phyloP scores from a whole-genome alignment of 257 asterid species.

The Ballota nigra region DNA sequence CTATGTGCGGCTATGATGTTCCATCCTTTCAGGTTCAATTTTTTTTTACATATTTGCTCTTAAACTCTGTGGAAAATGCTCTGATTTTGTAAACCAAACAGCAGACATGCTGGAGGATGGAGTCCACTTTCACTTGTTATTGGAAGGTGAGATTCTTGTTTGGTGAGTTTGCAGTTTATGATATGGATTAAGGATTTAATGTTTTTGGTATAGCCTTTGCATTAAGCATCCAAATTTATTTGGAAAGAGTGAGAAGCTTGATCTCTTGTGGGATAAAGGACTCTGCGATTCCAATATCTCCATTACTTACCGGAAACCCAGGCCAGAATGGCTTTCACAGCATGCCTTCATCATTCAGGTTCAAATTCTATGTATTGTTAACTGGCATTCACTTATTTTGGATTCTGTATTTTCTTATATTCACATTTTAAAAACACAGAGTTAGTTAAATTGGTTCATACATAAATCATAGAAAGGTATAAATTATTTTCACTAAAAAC shows the following conservation, averaged over 20 bases:
- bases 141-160: constrained; percentile 91
- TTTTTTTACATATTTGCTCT: background rate
- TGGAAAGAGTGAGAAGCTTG: constrained; percentile 97
- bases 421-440: background rate
- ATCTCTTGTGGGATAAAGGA: constrained; percentile 91
- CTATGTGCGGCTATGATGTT: constrained; percentile 83
- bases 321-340: constrained; percentile 88
- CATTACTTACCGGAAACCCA: constrained; percentile 82
- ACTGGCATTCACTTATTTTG: background rate
- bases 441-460: no score
- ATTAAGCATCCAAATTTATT: constrained; percentile 92
- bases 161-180: no score
- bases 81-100: constrained; percentile 26
- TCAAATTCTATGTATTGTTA: background rate
- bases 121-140: constrained; percentile 86
- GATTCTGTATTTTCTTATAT: background rate
- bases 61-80: background rate
- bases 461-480: no score
- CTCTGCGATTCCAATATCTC: constrained; percentile 83
- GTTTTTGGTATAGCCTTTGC: constrained; percentile 61
- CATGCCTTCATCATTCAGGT: constrained; percentile 88
- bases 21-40: constrained; percentile 71
- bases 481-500: no score
- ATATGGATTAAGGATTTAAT: constrained; percentile 17
- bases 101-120: constrained; percentile 63